A percentile compares a stretch with the other conserved stretches of the same genome.
phyloP scores from a whole-genome alignment of 2,329 filamentous ascomycete genomes.

The Diaporthe sp. region DNA sequence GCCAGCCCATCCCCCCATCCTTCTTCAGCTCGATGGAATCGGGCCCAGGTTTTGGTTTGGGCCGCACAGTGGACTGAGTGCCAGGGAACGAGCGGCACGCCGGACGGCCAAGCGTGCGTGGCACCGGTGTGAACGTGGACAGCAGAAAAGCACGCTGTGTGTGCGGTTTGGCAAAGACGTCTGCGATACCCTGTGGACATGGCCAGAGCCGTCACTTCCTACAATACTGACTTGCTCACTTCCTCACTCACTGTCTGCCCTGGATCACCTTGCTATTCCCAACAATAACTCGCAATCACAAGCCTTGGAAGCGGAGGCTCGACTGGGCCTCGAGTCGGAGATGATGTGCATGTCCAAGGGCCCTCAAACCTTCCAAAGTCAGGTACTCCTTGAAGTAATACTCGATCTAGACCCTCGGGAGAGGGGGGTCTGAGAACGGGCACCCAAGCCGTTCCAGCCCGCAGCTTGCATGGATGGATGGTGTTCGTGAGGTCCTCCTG shows the following conservation, averaged over 20 bases:
- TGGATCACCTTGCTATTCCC: neutral
- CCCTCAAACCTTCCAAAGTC: slow-evolving; percentile 31
- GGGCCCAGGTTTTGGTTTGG: slow-evolving; percentile 20
- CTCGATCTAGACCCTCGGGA: slow-evolving; percentile 25
- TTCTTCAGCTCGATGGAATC: slow-evolving; percentile 32
- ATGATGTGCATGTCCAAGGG: slow-evolving; percentile 32
- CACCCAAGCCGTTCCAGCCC: slow-evolving; percentile 30
- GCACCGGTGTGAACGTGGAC: slow-evolving; percentile 16
- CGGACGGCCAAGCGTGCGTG: slow-evolving; percentile 23
- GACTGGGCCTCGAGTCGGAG: slow-evolving; percentile 28
- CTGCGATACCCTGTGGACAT: neutral
- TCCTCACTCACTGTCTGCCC: neutral
- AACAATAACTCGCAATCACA: slow-evolving; percentile 19
- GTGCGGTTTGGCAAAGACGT: neutral
- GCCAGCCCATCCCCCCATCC: slow-evolving; percentile 31
- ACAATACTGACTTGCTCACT: neutral
- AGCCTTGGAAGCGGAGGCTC: slow-evolving; percentile 31
- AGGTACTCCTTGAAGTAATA: slow-evolving; percentile 27
- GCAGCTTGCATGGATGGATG: slow-evolving; percentile 30
- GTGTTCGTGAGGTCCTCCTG: slow-evolving; percentile 21
- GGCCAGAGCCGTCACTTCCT: neutral
- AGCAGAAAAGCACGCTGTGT: slow-evolving; percentile 31
- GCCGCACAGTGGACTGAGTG: slow-evolving; percentile 21
- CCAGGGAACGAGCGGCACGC: neutral
- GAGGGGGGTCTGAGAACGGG: slow-evolving; percentile 32